These are phyloP conservation scores for Penicillium sp. DNA, from an alignment of 2,329 filamentous ascomycete species.

Conservation along the genomic window DNA sequence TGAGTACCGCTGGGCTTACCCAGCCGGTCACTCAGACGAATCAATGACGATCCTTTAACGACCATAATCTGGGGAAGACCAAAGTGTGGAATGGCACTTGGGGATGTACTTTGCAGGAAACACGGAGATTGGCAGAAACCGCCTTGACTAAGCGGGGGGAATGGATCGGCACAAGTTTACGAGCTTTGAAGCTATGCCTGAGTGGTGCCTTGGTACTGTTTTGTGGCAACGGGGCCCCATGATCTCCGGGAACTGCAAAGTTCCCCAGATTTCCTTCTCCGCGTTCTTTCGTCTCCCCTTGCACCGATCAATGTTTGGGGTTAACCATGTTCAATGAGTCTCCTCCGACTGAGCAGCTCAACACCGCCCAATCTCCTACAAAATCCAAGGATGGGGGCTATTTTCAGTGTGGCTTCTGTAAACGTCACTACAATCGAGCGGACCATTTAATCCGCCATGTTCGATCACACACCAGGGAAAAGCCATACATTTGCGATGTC, in stretches of 20 bases:
- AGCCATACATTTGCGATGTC: constrained; percentile 34
- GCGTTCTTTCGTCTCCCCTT: neutral
- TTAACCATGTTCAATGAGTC: neutral
- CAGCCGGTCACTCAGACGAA: neutral
- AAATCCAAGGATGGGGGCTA: constrained; percentile 24
- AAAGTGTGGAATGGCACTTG: neutral
- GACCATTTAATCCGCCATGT: constrained; percentile 58
- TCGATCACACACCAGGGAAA: constrained; percentile 43
- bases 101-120: neutral
- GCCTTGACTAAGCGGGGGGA: neutral
- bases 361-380: constrained; percentile 4
- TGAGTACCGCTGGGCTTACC: too few relatives aligned
- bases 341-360: neutral
- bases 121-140: neutral
- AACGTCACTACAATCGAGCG: constrained; percentile 53
- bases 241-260: neutral
- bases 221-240: neutral
- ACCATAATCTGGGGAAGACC: neutral
- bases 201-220: neutral
- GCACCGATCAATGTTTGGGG: neutral
- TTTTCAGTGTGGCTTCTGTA: constrained; percentile 56
- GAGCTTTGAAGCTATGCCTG: neutral
- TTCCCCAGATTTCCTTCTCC: constrained; percentile 8
- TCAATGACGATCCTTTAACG: neutral
- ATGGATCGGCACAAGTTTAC: neutral